Conservation (phyloP, 768 basidiomycete species). For the Macrolepiota albuminosa region DNA sequence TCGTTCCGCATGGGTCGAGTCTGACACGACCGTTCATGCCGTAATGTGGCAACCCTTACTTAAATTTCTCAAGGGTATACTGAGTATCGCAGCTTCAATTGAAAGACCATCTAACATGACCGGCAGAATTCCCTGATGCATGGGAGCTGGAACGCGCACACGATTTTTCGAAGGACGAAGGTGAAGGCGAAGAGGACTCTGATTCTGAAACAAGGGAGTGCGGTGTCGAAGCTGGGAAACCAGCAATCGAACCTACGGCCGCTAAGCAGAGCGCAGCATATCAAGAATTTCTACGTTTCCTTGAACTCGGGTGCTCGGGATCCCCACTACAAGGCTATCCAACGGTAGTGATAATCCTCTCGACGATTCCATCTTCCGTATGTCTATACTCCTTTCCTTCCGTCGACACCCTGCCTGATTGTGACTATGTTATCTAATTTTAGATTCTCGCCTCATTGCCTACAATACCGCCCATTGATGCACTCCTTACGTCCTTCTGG, state of each 20-base stretch:
- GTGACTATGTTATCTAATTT: neutral
- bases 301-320: conserved; percentile 75
- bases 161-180: conserved; percentile 24
- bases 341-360: conserved; percentile 71
- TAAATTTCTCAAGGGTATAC: conserved; percentile 64
- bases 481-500: conserved; percentile 79
- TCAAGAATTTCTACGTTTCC: conserved; percentile 71
- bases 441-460: conserved; percentile 26
- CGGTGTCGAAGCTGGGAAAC: conserved; percentile 26
- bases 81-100: neutral
- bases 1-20: conserved; percentile 66
- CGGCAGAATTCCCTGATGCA: conserved; percentile 54
- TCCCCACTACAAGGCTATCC: conserved; percentile 80
- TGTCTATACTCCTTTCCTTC: neutral
- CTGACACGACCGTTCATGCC: conserved; percentile 61
- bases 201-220: conserved; percentile 30
- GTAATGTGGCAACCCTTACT: conserved; percentile 70
- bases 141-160: conserved; percentile 50
- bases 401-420: neutral
- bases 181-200: conserved; percentile 23
- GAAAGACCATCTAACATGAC: neutral
- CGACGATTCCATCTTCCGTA: conserved; percentile 72
- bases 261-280: conserved; percentile 43
- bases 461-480: conserved; percentile 28
- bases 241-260: neutral